These are phyloP conservation scores for Hordeum marinum DNA, from an alignment of 176 grass and related monocot species.

Conservation along the genomic window DNA sequence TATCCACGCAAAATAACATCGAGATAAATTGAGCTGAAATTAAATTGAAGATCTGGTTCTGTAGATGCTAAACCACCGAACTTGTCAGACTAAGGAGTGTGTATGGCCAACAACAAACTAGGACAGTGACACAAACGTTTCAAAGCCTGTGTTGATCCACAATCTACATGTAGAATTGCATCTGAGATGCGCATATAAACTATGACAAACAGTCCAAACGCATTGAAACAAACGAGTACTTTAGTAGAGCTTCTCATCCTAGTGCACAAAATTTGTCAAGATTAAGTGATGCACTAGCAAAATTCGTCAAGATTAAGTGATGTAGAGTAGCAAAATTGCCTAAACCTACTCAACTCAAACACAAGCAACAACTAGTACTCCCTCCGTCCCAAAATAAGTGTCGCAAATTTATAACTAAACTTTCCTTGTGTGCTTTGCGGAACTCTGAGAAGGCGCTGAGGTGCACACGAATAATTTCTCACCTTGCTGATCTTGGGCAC, in stretches of 20 bases:
- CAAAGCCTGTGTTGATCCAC: not conserved
- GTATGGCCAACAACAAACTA: not conserved
- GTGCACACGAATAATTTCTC: constrained; percentile 26
- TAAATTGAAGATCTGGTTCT: constrained; percentile 4
- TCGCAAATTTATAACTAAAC: no score
- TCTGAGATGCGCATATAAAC: not conserved
- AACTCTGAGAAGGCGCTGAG: not conserved
- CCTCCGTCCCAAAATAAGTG: no score
- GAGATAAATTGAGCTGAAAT: not conserved
- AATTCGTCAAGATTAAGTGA: no score
- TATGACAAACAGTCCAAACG: not conserved
- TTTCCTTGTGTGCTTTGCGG: not conserved
- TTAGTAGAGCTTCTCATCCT: not conserved
- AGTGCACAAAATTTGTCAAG: not conserved
- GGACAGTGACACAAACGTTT: not conserved
- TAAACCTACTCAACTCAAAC: not conserved
- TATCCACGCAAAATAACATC: not conserved
- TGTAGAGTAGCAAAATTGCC: not conserved
- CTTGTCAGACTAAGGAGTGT: not conserved
- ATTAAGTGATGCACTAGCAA: not conserved
- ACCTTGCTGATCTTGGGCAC: constrained; percentile 99
- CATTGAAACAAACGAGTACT: not conserved
- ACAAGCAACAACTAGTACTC: not conserved
- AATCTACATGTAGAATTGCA: not conserved
- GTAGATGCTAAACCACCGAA: not conserved